phyloP scores from a whole-genome alignment of 495 filamentous ascomycete genomes.

The Neurospora africana region DNA sequence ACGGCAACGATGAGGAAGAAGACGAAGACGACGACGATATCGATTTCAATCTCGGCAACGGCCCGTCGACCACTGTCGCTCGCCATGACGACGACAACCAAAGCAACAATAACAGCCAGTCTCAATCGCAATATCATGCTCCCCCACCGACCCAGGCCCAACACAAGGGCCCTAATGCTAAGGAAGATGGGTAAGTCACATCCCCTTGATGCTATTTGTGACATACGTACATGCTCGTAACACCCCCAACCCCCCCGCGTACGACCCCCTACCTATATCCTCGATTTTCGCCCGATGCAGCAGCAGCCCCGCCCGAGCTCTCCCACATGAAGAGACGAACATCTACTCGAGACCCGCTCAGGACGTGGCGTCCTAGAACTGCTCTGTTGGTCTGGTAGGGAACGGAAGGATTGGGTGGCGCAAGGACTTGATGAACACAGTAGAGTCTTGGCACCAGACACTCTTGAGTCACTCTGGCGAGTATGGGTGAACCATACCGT shows the following conservation, averaged over 20 bases:
- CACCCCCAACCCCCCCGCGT: not conserved
- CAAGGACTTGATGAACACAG: not conserved
- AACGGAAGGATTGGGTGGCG: not conserved
- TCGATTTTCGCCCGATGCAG: not conserved
- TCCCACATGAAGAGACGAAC: not conserved
- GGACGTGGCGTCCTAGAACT: not conserved
- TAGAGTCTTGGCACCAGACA: not conserved
- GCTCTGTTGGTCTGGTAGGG: not conserved
- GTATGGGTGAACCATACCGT: not conserved
- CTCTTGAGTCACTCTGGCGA: not conserved
- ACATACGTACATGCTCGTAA: conserved; percentile 1
- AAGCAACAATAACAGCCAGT: conserved; percentile 16
- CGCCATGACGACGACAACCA: conserved; percentile 25
- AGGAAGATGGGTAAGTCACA: conserved; percentile 95
- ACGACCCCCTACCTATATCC: not conserved
- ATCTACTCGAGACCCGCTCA: not conserved
- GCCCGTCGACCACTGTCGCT: conserved; percentile 22
- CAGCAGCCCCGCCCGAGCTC: not conserved
- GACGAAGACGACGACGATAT: conserved; percentile 59
- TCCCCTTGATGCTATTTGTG: conserved; percentile 14
- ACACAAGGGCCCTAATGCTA: conserved; percentile 57
- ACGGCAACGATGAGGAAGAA: conserved; percentile 49
- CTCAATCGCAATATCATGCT: conserved; percentile 13
- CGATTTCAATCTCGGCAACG: conserved; percentile 45
- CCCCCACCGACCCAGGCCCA: conserved; percentile 10